A percentile compares a stretch with the other conserved stretches of the same genome.
These are phyloP conservation scores for Coemansia biformis DNA, from an alignment of 192 early-diverging fungal genomes.

Conservation along the genomic window DNA sequence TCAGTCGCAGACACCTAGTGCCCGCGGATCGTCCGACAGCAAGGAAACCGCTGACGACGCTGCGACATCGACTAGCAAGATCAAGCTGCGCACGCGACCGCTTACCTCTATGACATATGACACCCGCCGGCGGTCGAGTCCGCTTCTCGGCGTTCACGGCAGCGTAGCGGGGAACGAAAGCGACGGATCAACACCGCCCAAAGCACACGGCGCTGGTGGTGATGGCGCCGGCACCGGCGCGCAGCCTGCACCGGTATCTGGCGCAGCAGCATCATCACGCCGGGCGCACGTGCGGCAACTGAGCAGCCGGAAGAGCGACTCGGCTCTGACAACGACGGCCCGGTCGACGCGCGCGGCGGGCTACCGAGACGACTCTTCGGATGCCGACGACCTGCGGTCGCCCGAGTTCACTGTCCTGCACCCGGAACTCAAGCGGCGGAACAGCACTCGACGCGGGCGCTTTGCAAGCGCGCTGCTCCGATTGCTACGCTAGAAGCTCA, in stretches of 20 bases:
- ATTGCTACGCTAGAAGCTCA: conserved; percentile 6
- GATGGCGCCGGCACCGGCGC: no score
- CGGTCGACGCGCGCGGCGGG: conserved; percentile 28
- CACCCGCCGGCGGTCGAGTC: conserved; percentile 15
- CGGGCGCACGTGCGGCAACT: conserved; percentile 31
- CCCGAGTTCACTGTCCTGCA: conserved; percentile 50
- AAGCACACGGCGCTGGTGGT: not conserved
- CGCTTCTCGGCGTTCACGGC: conserved; percentile 10
- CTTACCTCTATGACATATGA: conserved; percentile 26
- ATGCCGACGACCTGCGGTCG: conserved; percentile 29
- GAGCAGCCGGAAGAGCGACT: conserved; percentile 46
- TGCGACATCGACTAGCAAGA: conserved; percentile 12
- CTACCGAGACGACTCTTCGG: conserved; percentile 24
- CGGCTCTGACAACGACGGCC: conserved; percentile 39
- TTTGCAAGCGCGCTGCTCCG: conserved; percentile 21
- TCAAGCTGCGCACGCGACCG: conserved; percentile 43
- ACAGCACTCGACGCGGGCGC: conserved; percentile 30
- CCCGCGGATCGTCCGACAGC: not conserved
- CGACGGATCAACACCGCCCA: not conserved
- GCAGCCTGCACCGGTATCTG: no score
- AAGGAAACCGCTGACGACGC: conserved; percentile 1
- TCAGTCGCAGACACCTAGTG: no score
- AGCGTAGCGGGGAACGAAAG: conserved; percentile 1
- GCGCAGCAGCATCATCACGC: not conserved
- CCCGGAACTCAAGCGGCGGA: conserved; percentile 17